phyloP scores from a whole-genome alignment of 306 rosid species.

The Arachis hypogaea region DNA sequence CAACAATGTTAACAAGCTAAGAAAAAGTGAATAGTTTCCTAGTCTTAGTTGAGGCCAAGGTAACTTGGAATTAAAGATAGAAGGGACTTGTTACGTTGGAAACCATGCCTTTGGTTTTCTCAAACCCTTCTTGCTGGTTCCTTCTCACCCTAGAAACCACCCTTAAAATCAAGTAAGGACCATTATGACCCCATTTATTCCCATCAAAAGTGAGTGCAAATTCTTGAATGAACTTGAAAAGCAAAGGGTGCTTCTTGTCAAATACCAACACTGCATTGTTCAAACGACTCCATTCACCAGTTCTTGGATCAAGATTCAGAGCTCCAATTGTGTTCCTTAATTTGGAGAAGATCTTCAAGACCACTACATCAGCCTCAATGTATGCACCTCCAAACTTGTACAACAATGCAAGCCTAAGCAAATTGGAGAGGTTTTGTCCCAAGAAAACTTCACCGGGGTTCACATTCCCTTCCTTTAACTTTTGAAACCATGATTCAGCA shows the following conservation, averaged over 20 bases:
- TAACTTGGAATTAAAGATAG: no score
- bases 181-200: conserved; percentile 25
- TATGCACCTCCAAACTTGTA: conserved; percentile 85
- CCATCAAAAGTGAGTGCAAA: conserved; percentile 88
- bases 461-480: conserved; percentile 61
- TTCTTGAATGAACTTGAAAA: conserved; percentile 78
- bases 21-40: no score
- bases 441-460: conserved; percentile 77
- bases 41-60: no score
- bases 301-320: conserved; percentile 62
- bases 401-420: conserved; percentile 71
- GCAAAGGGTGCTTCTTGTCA: conserved; percentile 76
- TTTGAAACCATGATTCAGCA: conserved; percentile 70
- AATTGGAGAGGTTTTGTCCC: conserved; percentile 89
- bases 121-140: no score
- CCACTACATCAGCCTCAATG: conserved; percentile 67
- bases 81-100: no score
- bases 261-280: conserved; percentile 87
- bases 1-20: no score
- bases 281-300: conserved; percentile 79
- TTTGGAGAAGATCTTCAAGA: conserved; percentile 69
- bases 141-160: no score
- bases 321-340: conserved; percentile 85
- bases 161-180: no score
- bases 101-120: no score